A percentile compares a stretch with the other conserved stretches of the same genome.
Conservation (phyloP, 768 basidiomycete genomes). For the Chiua virens region DNA sequence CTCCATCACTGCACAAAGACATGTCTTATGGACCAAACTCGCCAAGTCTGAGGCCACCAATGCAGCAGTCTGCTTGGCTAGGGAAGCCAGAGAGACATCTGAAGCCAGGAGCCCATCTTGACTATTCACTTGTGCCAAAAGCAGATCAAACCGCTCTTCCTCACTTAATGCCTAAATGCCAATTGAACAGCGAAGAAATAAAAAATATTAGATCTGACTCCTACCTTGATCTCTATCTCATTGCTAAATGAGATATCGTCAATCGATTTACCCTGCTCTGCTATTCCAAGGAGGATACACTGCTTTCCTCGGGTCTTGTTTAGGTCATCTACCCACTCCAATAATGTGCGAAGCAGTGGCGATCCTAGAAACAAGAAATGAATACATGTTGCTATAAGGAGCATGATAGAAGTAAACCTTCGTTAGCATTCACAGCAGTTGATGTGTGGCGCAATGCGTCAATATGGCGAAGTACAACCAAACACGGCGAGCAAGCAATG, state of each 20-base stretch:
- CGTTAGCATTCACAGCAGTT: constrained; percentile 61
- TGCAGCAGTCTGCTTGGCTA: constrained; percentile 91
- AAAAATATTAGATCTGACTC: background rate
- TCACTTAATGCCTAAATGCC: constrained; percentile 74
- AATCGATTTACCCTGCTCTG: constrained; percentile 64
- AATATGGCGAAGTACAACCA: constrained; percentile 75
- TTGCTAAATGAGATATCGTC: constrained; percentile 80
- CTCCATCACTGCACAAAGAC: constrained; percentile 41
- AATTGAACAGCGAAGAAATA: background rate
- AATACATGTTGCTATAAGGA: background rate
- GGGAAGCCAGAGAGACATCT: constrained; percentile 69
- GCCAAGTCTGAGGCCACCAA: constrained; percentile 80
- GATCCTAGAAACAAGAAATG: constrained; percentile 44
- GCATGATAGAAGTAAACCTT: constrained; percentile 33
- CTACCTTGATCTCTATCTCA: constrained; percentile 72
- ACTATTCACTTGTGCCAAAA: constrained; percentile 44
- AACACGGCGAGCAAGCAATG: constrained; percentile 74
- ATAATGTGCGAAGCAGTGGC: constrained; percentile 53
- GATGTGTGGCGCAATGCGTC: constrained; percentile 77
- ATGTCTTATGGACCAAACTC: constrained; percentile 63
- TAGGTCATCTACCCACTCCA: constrained; percentile 59
- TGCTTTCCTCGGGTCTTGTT: constrained; percentile 69
- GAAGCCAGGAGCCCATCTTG: constrained; percentile 48
- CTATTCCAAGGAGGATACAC: constrained; percentile 72
- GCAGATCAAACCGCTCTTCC: constrained; percentile 61